Base-by-base conservation (phyloP, 2,329 filamentous ascomycete species). In the Fusarium sp. region DNA sequence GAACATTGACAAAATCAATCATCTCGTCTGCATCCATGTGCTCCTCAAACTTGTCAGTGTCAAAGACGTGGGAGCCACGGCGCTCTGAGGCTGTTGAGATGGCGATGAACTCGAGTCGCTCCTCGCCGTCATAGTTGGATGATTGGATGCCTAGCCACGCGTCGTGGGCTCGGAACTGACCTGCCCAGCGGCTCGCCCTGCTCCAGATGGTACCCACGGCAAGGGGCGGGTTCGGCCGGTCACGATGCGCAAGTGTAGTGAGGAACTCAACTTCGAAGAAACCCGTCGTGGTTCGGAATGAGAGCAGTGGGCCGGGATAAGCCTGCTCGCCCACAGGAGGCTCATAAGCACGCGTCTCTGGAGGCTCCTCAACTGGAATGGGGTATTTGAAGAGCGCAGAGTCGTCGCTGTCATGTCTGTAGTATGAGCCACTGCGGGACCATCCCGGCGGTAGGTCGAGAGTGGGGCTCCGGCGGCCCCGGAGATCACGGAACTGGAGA, bases 1-100 rank as follows among this genome's bases (percentile, higher is more conserved):
- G 61, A 35, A 81, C 79, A 26, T 81, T 81, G 15, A 81, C 76
- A 66, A 81, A 77, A 53, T 82, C 78, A 26, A 83, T 70, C 29
- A 74, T 72, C 29, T 78, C 78, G 49, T 81, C 78, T 2, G 70
- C 68, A 53, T 79, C 77, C 70, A 76, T 76, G 45, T 77, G 72
- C 55, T 79, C 78, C 36, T 75, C 73, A 51, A 79, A 80, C 15
- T 72, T 71, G 12, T 79, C 78, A 19, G 71, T 58, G 12, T 76
- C 75, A 35, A 79, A 79, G 2, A 78, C 73, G 39, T 77, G 74
- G 6, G 77, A 78, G 4, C 76, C 77, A n/a, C 73, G 68, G n/a
- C 77, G 73, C 72, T 81, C 79, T 60, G 73, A 76, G 3, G 74
- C 77, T 9, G 71, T 73, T 31, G 77, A 79, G 7, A 81, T 74